A percentile compares a stretch with the other conserved stretches of the same genome.
These are phyloP conservation scores for Kickxella alabastrina DNA, from an alignment of 192 early-diverging fungal species.

Conservation along the genomic window DNA sequence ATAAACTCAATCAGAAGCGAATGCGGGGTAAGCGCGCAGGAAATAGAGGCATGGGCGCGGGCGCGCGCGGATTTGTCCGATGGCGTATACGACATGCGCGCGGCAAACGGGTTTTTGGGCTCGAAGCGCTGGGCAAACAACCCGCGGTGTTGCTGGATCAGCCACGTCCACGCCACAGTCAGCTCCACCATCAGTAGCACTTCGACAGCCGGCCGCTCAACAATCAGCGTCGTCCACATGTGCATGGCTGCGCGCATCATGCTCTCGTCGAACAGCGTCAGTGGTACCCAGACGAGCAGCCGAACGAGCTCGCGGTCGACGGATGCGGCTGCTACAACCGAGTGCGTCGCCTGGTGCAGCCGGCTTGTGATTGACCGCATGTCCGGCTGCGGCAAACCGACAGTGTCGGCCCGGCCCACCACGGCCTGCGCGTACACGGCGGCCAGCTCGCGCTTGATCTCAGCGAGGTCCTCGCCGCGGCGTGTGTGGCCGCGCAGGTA, in stretches of 20 bases:
- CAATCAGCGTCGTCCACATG: conserved; percentile 89
- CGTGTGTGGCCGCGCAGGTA: conserved; percentile 35
- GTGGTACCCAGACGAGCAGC: conserved; percentile 82
- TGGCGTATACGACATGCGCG: conserved; percentile 89
- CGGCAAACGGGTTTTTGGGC: conserved; percentile 73
- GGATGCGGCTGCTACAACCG: conserved; percentile 9
- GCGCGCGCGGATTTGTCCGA: conserved; percentile 74
- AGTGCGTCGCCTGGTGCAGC: conserved; percentile 35
- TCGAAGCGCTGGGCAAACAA: conserved; percentile 64
- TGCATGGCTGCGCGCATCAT: conserved; percentile 78
- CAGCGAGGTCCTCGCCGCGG: conserved; percentile 18
- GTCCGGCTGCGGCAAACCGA: conserved; percentile 16
- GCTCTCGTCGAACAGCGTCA: conserved; percentile 71
- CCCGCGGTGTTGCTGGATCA: conserved; percentile 72
- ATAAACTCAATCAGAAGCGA: conserved; percentile 84
- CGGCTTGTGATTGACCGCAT: conserved; percentile 10
- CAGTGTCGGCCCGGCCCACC: background rate
- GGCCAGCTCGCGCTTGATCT: conserved; percentile 31
- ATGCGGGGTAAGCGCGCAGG: conserved; percentile 67
- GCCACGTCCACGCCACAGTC: conserved; percentile 78
- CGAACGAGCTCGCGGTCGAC: conserved; percentile 61
- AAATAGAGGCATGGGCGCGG: conserved; percentile 59
- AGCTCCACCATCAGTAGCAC: conserved; percentile 81
- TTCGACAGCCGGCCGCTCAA: conserved; percentile 67
- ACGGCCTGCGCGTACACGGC: conserved; percentile 20